A percentile compares a stretch with the other conserved stretches of the same genome.
phyloP scores from a whole-genome alignment of 257 asterid species.

The Coffea canephora region DNA sequence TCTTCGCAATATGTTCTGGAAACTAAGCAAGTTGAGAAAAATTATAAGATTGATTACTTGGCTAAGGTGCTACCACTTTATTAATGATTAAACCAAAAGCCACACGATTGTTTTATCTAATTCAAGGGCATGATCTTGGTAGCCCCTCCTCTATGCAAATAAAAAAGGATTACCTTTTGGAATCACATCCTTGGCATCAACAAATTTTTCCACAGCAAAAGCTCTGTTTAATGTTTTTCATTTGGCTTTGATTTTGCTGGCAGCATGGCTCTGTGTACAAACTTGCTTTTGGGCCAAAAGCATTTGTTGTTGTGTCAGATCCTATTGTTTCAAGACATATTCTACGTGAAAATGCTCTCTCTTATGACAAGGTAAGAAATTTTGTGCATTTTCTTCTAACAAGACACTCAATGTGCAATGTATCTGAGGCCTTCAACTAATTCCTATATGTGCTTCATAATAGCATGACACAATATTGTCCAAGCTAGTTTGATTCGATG shows the following conservation, averaged over 20 bases:
- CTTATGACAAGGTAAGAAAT: conserved; percentile 79
- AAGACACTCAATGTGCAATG: not conserved
- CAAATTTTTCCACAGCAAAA: not conserved
- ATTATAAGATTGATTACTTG: no score
- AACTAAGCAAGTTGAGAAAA: no score
- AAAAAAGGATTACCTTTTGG: not conserved
- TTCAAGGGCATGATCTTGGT: not conserved
- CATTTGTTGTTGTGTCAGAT: conserved; percentile 92
- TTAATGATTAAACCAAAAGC: no score
- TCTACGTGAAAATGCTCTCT: conserved; percentile 93
- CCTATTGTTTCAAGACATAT: conserved; percentile 87
- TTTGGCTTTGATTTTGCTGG: conserved; percentile 29
- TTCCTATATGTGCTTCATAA: not conserved
- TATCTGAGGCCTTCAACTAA: not conserved
- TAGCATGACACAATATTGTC: no score
- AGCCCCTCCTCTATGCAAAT: not conserved
- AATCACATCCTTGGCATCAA: not conserved
- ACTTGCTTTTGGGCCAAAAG: conserved; percentile 99
- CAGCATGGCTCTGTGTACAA: conserved; percentile 94
- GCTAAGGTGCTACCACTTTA: no score
- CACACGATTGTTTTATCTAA: not conserved
- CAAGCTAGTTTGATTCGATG: no score
- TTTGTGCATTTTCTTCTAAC: not conserved
- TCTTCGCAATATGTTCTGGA: no score
- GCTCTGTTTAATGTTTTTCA: conserved; percentile 9